Conservation (phyloP, 768 basidiomycete genomes). For the Megacollybia marginata region DNA sequence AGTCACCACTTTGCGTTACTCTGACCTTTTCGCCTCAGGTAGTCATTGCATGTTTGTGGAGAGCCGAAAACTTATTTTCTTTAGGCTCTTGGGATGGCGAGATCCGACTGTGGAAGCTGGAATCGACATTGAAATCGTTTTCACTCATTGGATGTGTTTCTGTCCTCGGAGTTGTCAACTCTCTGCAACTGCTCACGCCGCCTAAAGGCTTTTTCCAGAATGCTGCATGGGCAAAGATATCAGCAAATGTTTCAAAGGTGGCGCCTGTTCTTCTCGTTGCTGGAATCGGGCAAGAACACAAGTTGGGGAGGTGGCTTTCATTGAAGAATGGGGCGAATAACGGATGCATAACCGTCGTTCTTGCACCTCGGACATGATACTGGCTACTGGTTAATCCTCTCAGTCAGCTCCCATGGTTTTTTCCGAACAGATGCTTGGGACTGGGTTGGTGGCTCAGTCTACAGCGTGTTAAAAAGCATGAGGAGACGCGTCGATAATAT, state of each 20-base stretch:
- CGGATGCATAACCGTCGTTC: constrained; percentile 56
- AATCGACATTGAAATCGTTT: constrained; percentile 73
- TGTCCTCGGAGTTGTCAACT: constrained; percentile 81
- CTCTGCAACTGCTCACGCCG: constrained; percentile 69
- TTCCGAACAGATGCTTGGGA: constrained; percentile 42
- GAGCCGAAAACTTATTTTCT: background rate
- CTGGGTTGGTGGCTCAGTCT: constrained; percentile 52
- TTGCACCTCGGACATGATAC: constrained; percentile 29
- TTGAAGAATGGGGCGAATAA: constrained; percentile 72
- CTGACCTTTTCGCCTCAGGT: constrained; percentile 90
- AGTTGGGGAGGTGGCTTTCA: constrained; percentile 83
- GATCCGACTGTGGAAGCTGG: constrained; percentile 88
- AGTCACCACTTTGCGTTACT: constrained; percentile 75
- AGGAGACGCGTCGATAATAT: constrained; percentile 1
- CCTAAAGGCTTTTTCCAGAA: constrained; percentile 37
- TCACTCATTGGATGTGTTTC: constrained; percentile 54
- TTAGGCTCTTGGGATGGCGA: constrained; percentile 91
- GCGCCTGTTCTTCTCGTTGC: constrained; percentile 58
- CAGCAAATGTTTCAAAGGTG: constrained; percentile 8
- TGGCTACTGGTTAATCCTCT: background rate
- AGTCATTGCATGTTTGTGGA: constrained; percentile 4
- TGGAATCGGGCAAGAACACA: constrained; percentile 81
- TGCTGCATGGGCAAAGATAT: constrained; percentile 22
- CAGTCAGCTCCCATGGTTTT: constrained; percentile 66
- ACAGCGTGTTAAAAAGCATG: constrained; percentile 1